Evolutionary conservation across 139 green algal species (phyloP).

Genomic region (Tetraselmis chui): DNA sequence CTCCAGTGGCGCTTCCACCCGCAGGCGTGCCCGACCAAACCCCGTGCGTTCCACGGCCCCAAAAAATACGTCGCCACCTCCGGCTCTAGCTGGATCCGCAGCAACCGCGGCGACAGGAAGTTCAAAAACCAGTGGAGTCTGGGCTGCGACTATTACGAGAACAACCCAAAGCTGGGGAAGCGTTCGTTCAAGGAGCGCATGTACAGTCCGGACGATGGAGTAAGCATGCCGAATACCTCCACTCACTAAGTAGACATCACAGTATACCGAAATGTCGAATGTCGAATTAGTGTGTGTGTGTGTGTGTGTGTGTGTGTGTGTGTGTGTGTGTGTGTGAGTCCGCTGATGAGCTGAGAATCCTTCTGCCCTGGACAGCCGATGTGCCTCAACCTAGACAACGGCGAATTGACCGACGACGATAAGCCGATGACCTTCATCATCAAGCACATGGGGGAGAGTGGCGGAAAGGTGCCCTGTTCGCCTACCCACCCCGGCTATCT

Average conservation of each 20-base stretch:
- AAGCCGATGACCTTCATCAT: neutral
- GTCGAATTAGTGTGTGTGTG: too few species aligned
- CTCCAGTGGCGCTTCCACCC: neutral
- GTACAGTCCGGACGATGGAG: neutral
- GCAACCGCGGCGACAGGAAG: neutral
- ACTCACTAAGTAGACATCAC: too few species aligned
- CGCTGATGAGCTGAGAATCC: too few species aligned
- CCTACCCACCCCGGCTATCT: too few species aligned
- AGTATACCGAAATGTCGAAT: too few species aligned
- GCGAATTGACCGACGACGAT: neutral
- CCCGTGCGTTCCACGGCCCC: neutral
- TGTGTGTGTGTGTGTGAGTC: too few species aligned
- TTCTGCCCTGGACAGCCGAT: too few species aligned
- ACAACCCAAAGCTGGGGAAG: neutral
- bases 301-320: too few species aligned
- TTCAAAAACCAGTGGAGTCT: neutral
- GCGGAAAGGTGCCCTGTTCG: neutral
- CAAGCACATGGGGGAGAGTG: neutral
- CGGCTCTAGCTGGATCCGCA: neutral
- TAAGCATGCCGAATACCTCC: too few species aligned
- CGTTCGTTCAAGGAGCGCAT: neutral
- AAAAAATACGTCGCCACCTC: neutral
- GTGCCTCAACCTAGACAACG: neutral
- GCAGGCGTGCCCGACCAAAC: neutral
- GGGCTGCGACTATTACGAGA: neutral